phyloP scores from a whole-genome alignment of 176 grass and related monocot genomes.

The Saccharum officinarum region DNA sequence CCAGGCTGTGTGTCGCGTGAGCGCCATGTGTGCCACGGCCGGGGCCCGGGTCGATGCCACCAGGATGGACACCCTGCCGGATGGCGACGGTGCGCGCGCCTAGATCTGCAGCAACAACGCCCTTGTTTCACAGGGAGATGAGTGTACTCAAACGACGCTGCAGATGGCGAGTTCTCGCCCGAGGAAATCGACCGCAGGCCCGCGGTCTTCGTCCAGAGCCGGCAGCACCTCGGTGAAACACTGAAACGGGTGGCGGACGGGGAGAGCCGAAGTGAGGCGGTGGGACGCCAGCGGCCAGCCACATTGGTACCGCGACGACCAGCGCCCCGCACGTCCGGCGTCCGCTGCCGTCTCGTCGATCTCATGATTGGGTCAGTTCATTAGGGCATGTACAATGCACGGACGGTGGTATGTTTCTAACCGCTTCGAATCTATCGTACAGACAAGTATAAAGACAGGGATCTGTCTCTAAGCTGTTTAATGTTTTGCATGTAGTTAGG shows the following conservation, averaged over 20 bases:
- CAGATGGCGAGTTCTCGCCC: background rate
- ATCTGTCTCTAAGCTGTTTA: too few relatives aligned
- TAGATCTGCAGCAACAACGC: background rate
- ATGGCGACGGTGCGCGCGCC: background rate
- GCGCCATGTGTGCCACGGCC: slow-evolving; percentile 45
- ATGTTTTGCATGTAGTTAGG: too few relatives aligned
- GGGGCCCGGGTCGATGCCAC: background rate
- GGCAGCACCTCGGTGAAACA: background rate
- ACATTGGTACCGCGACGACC: background rate
- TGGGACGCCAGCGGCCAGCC: background rate
- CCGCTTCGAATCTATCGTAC: too few relatives aligned
- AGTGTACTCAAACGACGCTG: background rate
- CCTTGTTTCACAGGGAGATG: background rate
- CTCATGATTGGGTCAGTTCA: background rate
- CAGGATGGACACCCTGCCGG: slow-evolving; percentile 1
- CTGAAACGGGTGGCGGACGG: too few relatives aligned
- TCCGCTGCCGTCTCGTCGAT: background rate
- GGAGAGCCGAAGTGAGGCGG: background rate
- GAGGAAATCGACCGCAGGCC: background rate
- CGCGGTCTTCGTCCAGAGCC: background rate
- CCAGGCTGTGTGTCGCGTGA: slow-evolving; percentile 35
- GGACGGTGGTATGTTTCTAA: too few relatives aligned
- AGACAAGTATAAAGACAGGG: too few relatives aligned
- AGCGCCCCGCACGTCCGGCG: background rate
- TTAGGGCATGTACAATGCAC: too few relatives aligned